Percentiles rank a stretch among this genome's conserved stretches.
Evolutionary conservation across 768 basidiomycete genomes (phyloP).

Genomic region (Harrya chromipes): DNA sequence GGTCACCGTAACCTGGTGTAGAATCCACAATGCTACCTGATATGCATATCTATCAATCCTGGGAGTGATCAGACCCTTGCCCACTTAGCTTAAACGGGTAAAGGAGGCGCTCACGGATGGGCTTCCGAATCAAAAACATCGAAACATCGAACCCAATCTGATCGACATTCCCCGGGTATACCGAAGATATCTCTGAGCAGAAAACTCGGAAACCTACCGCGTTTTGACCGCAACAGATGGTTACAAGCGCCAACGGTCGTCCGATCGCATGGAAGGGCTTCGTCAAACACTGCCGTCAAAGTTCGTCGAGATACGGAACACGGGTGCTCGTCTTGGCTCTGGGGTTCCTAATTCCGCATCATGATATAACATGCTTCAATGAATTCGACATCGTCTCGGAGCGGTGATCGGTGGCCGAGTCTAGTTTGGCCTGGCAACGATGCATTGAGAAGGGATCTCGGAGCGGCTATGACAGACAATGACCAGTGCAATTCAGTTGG

Average conservation of each 20-base stretch:
- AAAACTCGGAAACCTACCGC: slow-evolving; percentile 1
- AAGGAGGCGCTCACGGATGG: slow-evolving; percentile 10
- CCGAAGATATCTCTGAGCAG: background rate
- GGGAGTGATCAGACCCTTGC: slow-evolving; percentile 4
- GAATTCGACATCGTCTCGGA: too few relatives aligned
- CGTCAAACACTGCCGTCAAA: too few relatives aligned
- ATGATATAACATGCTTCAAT: too few relatives aligned
- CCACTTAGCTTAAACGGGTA: slow-evolving; percentile 18
- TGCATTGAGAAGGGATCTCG: background rate
- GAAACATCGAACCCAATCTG: slow-evolving; percentile 1
- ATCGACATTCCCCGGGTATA: slow-evolving; percentile 1
- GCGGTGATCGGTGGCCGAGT: slow-evolving; percentile 12
- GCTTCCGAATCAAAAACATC: slow-evolving; percentile 5
- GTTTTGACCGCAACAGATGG: background rate
- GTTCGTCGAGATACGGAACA: too few relatives aligned
- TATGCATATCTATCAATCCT: slow-evolving; percentile 1
- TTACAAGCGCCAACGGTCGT: background rate
- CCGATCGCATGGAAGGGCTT: too few relatives aligned
- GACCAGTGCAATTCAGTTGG: slow-evolving; percentile 3
- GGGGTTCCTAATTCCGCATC: too few relatives aligned
- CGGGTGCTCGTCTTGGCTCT: too few relatives aligned
- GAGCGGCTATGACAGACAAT: background rate
- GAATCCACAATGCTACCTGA: background rate
- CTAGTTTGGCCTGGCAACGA: background rate
- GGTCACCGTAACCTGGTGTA: background rate